Base-by-base conservation (phyloP, 257 asterid species). In the Rubia yunnanensis region DNA sequence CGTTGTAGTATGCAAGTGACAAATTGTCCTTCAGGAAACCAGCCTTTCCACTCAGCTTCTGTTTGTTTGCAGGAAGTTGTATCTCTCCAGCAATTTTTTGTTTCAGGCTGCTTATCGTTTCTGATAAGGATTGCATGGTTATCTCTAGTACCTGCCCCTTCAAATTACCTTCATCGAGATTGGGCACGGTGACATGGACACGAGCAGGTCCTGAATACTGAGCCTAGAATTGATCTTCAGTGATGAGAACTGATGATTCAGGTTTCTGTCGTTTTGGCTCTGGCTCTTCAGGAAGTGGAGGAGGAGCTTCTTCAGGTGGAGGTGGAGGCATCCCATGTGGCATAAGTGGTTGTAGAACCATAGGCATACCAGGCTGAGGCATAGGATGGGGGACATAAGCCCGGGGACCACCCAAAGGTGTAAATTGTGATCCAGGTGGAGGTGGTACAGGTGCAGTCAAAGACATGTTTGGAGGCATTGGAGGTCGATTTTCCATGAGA, bases 241-340 rank as follows among this genome's bases (percentile, higher is more conserved):
- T 4, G 39, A n/a, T n/a, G n/a, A n/a, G n/a, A n/a, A n/a, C 67
- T 65, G 96, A 73, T 74, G 87, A 96, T 62, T 89, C 98, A 72
- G 85, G 89, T 83, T 81, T 92, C 75, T 85, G 98, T 73, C 88
- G 81, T 87, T 92, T 92, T 44, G 97, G 91, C 77, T 92, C 98
- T 1, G 98, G 96, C 72, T 89, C 98, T 26, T 89, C 97, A 7
- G 98, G 98, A 55, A 87, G 85, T 3, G 96, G 96, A 7, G 95
- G 98, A n/a, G 96, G 98, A 57, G 96, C 96, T 76, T 88, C 98
- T 72, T 89, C 95, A 10, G 94, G 96, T 18, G 95, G 96, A 53
- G 97, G 97, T 18, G 82, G 97, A 15, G 87, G 89, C n/a, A n/a
- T n/a, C n/a, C n/a, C 39, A 35, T 3, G 39, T 35, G 39, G 9